phyloP scores from a whole-genome alignment of 345 rosid species.

The Microcos paniculata region DNA sequence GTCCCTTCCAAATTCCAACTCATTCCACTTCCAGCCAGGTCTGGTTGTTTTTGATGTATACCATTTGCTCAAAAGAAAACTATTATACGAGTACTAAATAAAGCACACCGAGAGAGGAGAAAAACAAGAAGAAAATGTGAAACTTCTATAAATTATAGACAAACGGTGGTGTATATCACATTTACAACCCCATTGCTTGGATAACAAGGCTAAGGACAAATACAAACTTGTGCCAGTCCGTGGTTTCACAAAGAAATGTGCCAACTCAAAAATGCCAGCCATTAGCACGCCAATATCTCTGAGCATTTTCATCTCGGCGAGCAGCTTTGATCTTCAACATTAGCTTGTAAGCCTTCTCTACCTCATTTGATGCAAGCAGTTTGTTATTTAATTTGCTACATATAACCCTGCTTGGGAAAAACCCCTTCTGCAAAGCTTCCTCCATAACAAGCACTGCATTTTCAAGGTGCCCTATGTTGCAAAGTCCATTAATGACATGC shows the following conservation, averaged over 20 bases:
- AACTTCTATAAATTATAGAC: no score
- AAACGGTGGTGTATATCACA: no score
- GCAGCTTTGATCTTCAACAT: conserved; percentile 71
- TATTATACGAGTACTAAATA: no score
- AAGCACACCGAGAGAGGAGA: no score
- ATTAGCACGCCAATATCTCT: conserved; percentile 69
- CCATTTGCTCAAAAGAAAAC: no score
- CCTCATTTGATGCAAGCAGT: conserved; percentile 63
- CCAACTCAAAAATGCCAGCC: conserved; percentile 87
- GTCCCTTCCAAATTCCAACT: no score
- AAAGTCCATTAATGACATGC: conserved; percentile 73
- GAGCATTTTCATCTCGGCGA: conserved; percentile 65
- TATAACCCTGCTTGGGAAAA: conserved; percentile 77
- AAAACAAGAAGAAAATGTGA: no score
- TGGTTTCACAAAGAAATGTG: background rate
- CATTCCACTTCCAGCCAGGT: no score
- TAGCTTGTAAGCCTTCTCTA: conserved; percentile 77
- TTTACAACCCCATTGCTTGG: background rate
- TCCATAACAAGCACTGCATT: conserved; percentile 89
- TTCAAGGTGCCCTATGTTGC: conserved; percentile 86
- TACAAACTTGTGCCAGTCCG: background rate
- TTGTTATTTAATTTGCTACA: conserved; percentile 74
- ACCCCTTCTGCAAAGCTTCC: conserved; percentile 72
- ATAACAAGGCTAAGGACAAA: background rate
- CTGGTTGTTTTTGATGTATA: no score